Conservation (phyloP, 2,329 filamentous ascomycete species). For the Simplicillium sp. region DNA sequence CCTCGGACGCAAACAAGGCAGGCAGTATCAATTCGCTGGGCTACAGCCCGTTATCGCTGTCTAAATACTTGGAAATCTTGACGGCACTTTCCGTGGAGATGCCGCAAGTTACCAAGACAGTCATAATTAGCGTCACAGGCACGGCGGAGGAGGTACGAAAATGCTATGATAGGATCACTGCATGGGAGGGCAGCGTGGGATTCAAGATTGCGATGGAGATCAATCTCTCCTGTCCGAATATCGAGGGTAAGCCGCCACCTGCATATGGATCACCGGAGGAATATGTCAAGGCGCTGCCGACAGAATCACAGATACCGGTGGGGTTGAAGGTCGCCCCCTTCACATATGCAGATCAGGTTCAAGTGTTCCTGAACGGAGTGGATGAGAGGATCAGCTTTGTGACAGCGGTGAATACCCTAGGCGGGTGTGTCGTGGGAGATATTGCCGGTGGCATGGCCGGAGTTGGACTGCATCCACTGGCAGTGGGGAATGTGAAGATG, state of each 20-base stretch:
- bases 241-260: slow-evolving; percentile 56
- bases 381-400: slow-evolving; percentile 42
- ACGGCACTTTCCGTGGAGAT: slow-evolving; percentile 27
- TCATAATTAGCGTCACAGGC: slow-evolving; percentile 66
- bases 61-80: slow-evolving; percentile 49
- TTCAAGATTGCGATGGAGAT: slow-evolving; percentile 60
- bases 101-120: slow-evolving; percentile 35
- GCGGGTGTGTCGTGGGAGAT: slow-evolving; percentile 42
- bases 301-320: slow-evolving; percentile 24
- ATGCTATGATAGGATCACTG: slow-evolving; percentile 43
- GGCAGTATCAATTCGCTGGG: slow-evolving; percentile 57
- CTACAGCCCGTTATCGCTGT: slow-evolving; percentile 57
- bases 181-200: slow-evolving; percentile 22
- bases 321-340: slow-evolving; percentile 73
- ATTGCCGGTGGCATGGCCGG: slow-evolving; percentile 58
- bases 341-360: slow-evolving; percentile 59
- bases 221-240: slow-evolving; percentile 74
- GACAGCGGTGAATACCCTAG: slow-evolving; percentile 29
- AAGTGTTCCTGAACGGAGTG: slow-evolving; percentile 43
- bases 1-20: slow-evolving; percentile 1
- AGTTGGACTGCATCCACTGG: slow-evolving; percentile 60
- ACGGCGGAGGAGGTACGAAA: slow-evolving; percentile 42
- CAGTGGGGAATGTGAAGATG: slow-evolving; percentile 65
- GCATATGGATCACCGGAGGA: slow-evolving; percentile 48
- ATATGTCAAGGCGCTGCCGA: slow-evolving; percentile 44